Conservation (phyloP, 2,329 filamentous ascomycete genomes). For the Fusarium sp. region DNA sequence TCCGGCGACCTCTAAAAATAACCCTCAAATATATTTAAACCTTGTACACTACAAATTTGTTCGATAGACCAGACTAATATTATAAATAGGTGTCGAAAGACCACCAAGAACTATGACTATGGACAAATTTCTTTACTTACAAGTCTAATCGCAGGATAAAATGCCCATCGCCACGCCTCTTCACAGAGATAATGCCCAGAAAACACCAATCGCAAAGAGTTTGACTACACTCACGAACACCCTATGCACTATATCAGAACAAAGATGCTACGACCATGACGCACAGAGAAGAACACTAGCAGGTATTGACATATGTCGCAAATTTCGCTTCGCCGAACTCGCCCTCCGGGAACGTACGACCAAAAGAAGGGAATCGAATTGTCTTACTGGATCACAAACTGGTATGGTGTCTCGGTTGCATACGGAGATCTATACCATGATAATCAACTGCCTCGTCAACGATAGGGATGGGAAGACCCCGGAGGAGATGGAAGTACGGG, state of each 20-base stretch:
- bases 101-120: no score
- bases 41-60: no score
- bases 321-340: no score
- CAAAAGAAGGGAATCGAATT: neutral
- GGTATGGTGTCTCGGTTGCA: neutral
- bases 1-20: no score
- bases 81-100: no score
- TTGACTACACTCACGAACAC: neutral
- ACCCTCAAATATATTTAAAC: no score
- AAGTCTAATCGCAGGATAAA: no score
- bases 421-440: neutral
- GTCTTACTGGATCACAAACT: neutral
- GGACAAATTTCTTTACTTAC: no score
- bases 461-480: neutral
- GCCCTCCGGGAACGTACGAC: neutral
- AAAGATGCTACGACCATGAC: neutral
- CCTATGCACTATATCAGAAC: neutral
- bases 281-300: constrained; percentile 1
- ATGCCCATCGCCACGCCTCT: no score
- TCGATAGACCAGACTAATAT: no score
- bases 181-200: no score
- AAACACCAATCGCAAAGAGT: no score
- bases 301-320: neutral
- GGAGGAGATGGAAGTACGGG: neutral
- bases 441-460: neutral